Evolutionary conservation across 1,284 basidiomycete genomes (phyloP), one percentile per base, ranked within the genome.

Genomic region (Vanrija pseudolonga): DNA sequence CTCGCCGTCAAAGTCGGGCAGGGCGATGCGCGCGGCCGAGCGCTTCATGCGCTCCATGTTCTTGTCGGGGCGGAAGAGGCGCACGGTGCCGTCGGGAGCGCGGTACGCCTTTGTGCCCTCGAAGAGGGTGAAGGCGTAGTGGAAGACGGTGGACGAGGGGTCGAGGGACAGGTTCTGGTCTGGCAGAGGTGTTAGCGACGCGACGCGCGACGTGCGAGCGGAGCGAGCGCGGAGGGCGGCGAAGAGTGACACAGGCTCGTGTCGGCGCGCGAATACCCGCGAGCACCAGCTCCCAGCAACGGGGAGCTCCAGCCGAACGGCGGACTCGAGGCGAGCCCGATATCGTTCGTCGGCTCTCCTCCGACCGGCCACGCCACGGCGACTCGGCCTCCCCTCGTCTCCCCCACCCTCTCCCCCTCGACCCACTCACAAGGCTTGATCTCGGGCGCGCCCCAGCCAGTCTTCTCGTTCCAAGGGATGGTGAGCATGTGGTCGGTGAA

Each of bases 101-200:
- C 87, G 82, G 79, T 98, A 98, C 0, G 94, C 95, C 74, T 99
- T 99, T 83, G 97, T 84, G 22, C 95, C 95, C 73, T 98, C 95
- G 68, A 98, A 98, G 54, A 81, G 70, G 42, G 77, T 78, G 52
- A 80, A 79, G 0, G 93, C 94, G 77, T 98, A 98, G 77, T 98
- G 95, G 61, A 98, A 82, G 32, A 96, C 91, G 57, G 89, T 90
- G 12, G 85, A 83, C 57, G 88, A 88, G 8, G 95, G 95, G 56
- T 89, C 85, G 19, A 98, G 79, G 23, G 77, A 69, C 23, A 98
- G 77, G 14, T 88, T 84, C 1, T 83, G 85, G 72, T 92, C 89
- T 89, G 57, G 4, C 50, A 45, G n/a, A 4, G 2, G 41, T 5
- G 37, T 55, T 24, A 45, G 22, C 39, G 38, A 17, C 11, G 45